Evolutionary conservation across 2,329 filamentous ascomycete genomes (phyloP), one percentile per base, ranked within the genome.

Genomic region (Paecilomyces formosus): DNA sequence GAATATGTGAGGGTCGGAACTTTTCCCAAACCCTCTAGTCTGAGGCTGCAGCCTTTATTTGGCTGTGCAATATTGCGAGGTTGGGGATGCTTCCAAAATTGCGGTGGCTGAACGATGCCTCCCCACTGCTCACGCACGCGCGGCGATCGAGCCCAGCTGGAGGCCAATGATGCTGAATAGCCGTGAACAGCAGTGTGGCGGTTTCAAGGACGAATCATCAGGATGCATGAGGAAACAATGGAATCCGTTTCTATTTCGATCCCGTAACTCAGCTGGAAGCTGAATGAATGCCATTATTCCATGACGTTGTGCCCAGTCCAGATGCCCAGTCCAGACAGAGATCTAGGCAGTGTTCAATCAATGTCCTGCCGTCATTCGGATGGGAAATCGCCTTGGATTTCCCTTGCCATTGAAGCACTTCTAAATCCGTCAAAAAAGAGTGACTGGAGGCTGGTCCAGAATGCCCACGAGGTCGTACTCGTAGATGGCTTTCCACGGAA

Each of bases 51-150:
- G 15, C n/a, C 39, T 45, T 45, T 45, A 45, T 45, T n/a, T 45
- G 15, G 35, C 12, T 35, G 30, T 58, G 30, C 13, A 18, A n/a
- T 39, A 62, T 62, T 31, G 58, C 59, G 62, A 65, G 64, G 65
- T 57, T 64, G 63, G 62, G 64, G 62, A 45, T 49, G 18, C 11
- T 13, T 18, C 12, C 54, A 55, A 68, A 72, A 72, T 69, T 64
- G 65, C 62, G 69, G 70, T 72, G 70, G 71, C 70, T 72, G 70
- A 68, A 69, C 62, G 56, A 61, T 55, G 52, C 59, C 58, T 64
- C 61, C 53, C 58, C 59, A 50, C 56, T 58, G 62, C 62, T 69
- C 65, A 65, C 68, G 64, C 57, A 56, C 57, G 53, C 51, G 39
- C 31, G 53, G 31, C 35, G 53, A 61, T 57, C 58, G 53, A 58